Conservation (phyloP, 495 filamentous ascomycete species). For the Saxophila tyrrhenica region DNA sequence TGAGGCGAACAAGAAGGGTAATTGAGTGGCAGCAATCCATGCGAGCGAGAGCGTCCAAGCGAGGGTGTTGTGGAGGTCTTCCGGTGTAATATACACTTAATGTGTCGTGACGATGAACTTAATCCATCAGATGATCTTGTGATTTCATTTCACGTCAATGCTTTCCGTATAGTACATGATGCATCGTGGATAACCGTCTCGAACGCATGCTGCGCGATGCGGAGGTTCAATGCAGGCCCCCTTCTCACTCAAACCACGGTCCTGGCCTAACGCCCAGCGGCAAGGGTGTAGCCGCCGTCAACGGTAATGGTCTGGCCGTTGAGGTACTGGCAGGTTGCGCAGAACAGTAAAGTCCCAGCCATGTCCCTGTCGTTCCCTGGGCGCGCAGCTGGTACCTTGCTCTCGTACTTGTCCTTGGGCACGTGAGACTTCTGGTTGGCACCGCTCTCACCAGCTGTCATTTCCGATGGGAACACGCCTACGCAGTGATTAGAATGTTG, state of each 20-base stretch:
- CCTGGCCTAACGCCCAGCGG: conserved; percentile 19
- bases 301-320: conserved; percentile 59
- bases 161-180: too few relatives aligned
- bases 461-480: conserved; percentile 41
- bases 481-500: neutral
- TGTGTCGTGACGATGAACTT: neutral
- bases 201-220: too few relatives aligned
- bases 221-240: too few relatives aligned
- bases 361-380: conserved; percentile 66
- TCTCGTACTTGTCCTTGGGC: conserved; percentile 47
- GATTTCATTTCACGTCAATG: too few relatives aligned
- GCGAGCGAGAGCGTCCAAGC: neutral
- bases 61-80: neutral
- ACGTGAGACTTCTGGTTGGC: conserved; percentile 55
- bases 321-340: conserved; percentile 56
- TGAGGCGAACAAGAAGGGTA: conserved; percentile 29
- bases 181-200: too few relatives aligned
- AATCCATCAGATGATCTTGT: too few relatives aligned
- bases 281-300: conserved; percentile 40
- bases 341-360: conserved; percentile 53
- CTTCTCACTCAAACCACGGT: too few relatives aligned
- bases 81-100: neutral
- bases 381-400: conserved; percentile 44
- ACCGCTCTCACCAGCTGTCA: conserved; percentile 44
- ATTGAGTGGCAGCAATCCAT: too few relatives aligned